Conservation (phyloP, 352 stramenopile genomes). For the Phytophthora europaea region DNA sequence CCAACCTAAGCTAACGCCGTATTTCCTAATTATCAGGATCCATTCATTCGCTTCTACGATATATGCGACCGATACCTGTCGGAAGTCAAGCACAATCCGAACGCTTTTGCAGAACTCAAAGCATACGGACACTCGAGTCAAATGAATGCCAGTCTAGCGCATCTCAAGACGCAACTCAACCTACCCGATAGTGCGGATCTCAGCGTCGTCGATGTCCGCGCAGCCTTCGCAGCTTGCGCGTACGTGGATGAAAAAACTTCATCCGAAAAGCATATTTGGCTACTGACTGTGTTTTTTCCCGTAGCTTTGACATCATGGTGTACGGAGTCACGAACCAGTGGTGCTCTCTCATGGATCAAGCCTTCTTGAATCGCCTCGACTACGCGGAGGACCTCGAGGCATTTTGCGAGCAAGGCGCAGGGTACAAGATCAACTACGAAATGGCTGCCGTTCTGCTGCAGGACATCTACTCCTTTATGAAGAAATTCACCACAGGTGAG, state of each 20-base stretch:
- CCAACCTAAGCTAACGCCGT: background rate
- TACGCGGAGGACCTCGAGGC: constrained; percentile 75
- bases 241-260: constrained; percentile 31
- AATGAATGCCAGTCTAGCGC: constrained; percentile 36
- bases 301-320: constrained; percentile 73
- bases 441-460: constrained; percentile 74
- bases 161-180: constrained; percentile 52
- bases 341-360: constrained; percentile 63
- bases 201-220: constrained; percentile 49
- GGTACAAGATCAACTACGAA: constrained; percentile 80
- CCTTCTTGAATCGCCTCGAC: constrained; percentile 61
- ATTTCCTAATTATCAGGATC: constrained; percentile 42
- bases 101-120: constrained; percentile 46
- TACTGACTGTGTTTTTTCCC: constrained; percentile 1
- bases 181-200: constrained; percentile 43
- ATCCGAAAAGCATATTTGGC: background rate
- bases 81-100: constrained; percentile 68
- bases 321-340: constrained; percentile 62
- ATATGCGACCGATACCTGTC: constrained; percentile 64
- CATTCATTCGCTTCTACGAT: constrained; percentile 76
- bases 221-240: constrained; percentile 72
- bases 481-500: constrained; percentile 45
- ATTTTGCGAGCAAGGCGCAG: constrained; percentile 72
- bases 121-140: constrained; percentile 49
- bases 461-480: constrained; percentile 64